Evolutionary conservation across 345 rosid genomes (phyloP).

Genomic region (Rhizophora apiculata): DNA sequence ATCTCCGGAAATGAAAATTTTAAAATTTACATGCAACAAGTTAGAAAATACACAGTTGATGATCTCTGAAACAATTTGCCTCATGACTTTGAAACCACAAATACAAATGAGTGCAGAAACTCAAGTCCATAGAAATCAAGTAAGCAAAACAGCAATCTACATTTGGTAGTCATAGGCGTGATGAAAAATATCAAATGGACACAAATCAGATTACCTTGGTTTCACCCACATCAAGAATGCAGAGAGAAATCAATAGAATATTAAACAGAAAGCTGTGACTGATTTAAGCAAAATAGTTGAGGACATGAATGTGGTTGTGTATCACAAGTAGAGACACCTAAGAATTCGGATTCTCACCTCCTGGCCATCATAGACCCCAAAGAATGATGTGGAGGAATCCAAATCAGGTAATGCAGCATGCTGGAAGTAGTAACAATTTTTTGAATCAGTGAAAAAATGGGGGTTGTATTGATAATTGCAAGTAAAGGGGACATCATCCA

Average conservation of each 20-base stretch:
- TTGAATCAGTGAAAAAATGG: neutral
- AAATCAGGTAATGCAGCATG: constrained; percentile 82
- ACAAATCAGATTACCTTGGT: neutral
- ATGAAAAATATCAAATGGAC: too few species aligned
- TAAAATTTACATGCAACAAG: neutral
- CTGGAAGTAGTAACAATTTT: constrained; percentile 25
- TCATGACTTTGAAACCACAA: neutral
- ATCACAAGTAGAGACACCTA: constrained; percentile 7
- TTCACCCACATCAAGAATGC: neutral
- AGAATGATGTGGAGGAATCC: constrained; percentile 82
- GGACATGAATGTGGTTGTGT: neutral
- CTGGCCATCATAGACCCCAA: constrained; percentile 99
- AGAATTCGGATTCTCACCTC: constrained; percentile 62
- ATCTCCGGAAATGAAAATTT: neutral
- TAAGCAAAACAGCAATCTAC: too few species aligned
- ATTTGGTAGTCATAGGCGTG: too few species aligned
- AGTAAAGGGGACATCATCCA: too few species aligned
- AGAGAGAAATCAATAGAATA: neutral
- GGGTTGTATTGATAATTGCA: too few species aligned
- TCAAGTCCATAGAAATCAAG: neutral
- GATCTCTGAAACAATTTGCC: neutral
- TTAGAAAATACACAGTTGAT: neutral
- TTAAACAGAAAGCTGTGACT: neutral
- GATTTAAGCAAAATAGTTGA: neutral
- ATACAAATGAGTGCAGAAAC: neutral